These are phyloP conservation scores for Lentinula detonsa DNA, from an alignment of 768 basidiomycete genomes.

Conservation along the genomic window DNA sequence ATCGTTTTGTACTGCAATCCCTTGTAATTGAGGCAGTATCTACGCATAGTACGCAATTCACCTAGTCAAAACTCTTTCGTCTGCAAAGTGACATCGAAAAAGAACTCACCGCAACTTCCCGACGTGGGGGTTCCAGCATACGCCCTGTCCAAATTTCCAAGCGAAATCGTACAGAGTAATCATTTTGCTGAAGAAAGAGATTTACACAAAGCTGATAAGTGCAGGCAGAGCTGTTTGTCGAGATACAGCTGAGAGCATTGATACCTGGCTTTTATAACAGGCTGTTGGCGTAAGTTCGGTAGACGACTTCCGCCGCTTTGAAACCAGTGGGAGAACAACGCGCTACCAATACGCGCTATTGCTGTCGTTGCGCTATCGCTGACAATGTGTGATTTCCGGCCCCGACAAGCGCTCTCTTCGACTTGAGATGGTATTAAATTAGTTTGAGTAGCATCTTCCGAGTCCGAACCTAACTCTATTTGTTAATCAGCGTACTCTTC, in stretches of 20 bases:
- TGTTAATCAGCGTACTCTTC: too few relatives aligned
- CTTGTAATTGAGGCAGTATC: slow-evolving; percentile 19
- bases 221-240: neutral
- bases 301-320: neutral
- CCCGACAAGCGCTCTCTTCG: too few relatives aligned
- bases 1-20: slow-evolving; percentile 36
- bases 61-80: too few relatives aligned
- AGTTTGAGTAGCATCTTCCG: too few relatives aligned
- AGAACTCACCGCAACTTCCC: neutral
- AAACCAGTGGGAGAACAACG: neutral
- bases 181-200: neutral
- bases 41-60: neutral
- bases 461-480: too few relatives aligned
- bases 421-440: too few relatives aligned
- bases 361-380: too few relatives aligned
- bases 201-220: neutral
- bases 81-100: neutral
- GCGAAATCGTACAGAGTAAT: slow-evolving; percentile 1
- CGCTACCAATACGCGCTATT: neutral
- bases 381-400: too few relatives aligned
- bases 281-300: neutral
- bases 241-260: too few relatives aligned
- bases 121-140: neutral
- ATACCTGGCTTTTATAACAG: neutral
- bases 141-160: neutral